Evolutionary conservation across 2,329 filamentous ascomycete genomes (phyloP), one percentile per base, ranked within the genome.

Genomic region (Pyrenochaeta sp.): DNA sequence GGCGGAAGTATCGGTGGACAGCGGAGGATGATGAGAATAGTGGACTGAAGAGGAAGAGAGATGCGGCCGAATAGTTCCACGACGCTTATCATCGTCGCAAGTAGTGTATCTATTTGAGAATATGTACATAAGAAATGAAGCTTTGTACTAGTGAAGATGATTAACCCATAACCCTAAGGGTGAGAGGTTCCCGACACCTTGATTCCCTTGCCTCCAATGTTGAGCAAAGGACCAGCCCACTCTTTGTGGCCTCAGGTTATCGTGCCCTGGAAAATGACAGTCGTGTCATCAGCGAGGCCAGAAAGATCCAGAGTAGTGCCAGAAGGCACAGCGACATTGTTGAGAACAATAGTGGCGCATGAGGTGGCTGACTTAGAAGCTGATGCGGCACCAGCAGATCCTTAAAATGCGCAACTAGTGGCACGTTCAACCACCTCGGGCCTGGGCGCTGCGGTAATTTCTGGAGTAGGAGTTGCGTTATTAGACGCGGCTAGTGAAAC

Each of bases 221-320:
- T 81, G 62, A 91, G 81, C 3, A 91, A 79, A 42, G 88, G 88
- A 0, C 88, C 88, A 0, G 73, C 73, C 88, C 88, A 91, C 66
- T 88, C 84, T 58, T 85, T 78, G 76, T 89, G 90, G 19, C 82
- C 88, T 69, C 88, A 91, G 49, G 85, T 86, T 9, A 88, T 91
- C 19, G 81, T 85, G 34, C 89, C 89, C 54, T 85, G 73, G 74
- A 91, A 90, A 66, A 84, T 85, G 59, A 90, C 81, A 55, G 74
- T 81, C 15, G 85, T 86, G 59, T 80, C 83, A 22, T 77, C 71
- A 0, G 79, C 79, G 32, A 88, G 79, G 10, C 77, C 74, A 10
- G 85, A 85, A 56, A 89, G 72, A 67, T 88, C 85, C 1, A 89
- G 80, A 0, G 86, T 88, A 8, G 77, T 76, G 22, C 85, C 86